Evolutionary conservation across 192 early-diverging fungal genomes (phyloP).

Genomic region (Radiomyces spectabilis): DNA sequence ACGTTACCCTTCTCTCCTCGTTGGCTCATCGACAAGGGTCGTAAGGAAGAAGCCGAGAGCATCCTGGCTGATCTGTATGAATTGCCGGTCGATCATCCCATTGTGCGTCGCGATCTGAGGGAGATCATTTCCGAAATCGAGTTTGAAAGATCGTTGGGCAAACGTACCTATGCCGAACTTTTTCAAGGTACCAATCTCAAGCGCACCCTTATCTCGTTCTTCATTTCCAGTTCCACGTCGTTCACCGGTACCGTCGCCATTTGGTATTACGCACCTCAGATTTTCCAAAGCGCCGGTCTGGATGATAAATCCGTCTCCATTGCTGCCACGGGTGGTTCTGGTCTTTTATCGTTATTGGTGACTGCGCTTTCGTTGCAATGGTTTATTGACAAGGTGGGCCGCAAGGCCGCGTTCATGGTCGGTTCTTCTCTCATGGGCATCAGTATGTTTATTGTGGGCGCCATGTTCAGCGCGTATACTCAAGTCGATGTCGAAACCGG

Average conservation of each 20-base stretch:
- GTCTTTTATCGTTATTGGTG: conserved; percentile 59
- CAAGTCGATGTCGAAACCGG: conserved; percentile 2
- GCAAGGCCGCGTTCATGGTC: conserved; percentile 61
- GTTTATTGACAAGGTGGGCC: conserved; percentile 69
- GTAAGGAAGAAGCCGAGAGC: conserved; percentile 53
- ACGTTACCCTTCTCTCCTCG: conserved; percentile 79
- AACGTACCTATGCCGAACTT: conserved; percentile 54
- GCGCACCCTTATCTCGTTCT: conserved; percentile 55
- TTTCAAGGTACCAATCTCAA: conserved; percentile 44
- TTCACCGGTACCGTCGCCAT: conserved; percentile 73
- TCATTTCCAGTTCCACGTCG: conserved; percentile 67
- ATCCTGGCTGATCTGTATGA: conserved; percentile 58
- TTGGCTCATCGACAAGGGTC: conserved; percentile 67
- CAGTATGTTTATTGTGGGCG: conserved; percentile 55
- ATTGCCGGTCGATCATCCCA: conserved; percentile 8
- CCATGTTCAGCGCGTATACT: conserved; percentile 16
- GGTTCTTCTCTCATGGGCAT: conserved; percentile 59
- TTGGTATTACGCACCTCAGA: conserved; percentile 48
- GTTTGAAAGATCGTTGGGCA: conserved; percentile 50
- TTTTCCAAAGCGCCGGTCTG: conserved; percentile 31
- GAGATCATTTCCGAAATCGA: conserved; percentile 60
- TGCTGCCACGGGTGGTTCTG: conserved; percentile 20
- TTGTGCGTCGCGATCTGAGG: conserved; percentile 54
- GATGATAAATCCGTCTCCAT: conserved; percentile 8
- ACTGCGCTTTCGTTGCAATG: conserved; percentile 73